Evolutionary conservation across 306 rosid genomes (phyloP).

Genomic region (Cercis canadensis): DNA sequence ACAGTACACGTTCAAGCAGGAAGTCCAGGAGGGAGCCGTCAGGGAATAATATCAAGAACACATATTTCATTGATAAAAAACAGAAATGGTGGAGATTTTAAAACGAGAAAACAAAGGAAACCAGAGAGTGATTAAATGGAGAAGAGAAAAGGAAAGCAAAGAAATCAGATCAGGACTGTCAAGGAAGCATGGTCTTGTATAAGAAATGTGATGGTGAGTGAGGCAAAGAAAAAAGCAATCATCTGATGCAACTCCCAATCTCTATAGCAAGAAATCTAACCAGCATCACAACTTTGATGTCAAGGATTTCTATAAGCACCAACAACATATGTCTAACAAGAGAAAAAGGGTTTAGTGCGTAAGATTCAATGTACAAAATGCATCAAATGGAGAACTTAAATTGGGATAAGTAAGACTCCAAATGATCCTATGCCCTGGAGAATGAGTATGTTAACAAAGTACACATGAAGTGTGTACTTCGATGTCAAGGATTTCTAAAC

Average conservation of each 20-base stretch:
- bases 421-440: no score
- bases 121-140: background rate
- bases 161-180: background rate
- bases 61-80: background rate
- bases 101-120: background rate
- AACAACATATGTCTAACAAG: background rate
- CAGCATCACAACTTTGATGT: background rate
- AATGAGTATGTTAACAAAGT: no score
- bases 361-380: no score
- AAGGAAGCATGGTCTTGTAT: background rate
- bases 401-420: no score
- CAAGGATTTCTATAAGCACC: background rate
- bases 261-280: constrained; percentile 4
- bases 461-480: no score
- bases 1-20: background rate
- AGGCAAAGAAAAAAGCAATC: background rate
- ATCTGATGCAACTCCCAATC: constrained; percentile 5
- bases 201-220: background rate
- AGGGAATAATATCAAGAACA: constrained; percentile 3
- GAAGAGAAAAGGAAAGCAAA: constrained; percentile 9
- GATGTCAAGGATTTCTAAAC: no score
- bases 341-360: no score
- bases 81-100: background rate
- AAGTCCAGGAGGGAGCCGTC: background rate
- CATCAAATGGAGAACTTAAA: no score